These are phyloP conservation scores for Exophiala dermatitidis DNA, from an alignment of 2,329 filamentous ascomycete genomes.

Conservation along the genomic window DNA sequence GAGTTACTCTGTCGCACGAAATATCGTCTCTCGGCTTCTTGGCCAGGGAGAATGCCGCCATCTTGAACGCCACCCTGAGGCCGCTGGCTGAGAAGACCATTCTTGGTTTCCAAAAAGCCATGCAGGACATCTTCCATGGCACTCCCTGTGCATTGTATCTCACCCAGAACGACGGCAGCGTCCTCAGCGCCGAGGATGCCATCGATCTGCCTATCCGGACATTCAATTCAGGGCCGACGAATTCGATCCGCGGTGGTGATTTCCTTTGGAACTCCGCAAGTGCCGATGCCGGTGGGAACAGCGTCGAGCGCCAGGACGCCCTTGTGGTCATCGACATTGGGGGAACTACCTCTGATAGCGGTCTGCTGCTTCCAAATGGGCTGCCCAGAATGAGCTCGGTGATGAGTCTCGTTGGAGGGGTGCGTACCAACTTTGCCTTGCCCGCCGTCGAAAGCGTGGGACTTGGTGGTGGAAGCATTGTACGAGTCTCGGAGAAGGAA, in stretches of 20 bases:
- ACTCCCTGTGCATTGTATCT: conserved; percentile 44
- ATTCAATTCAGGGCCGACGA: conserved; percentile 47
- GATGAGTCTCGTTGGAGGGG: conserved; percentile 55
- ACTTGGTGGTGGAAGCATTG: conserved; percentile 48
- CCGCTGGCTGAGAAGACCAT: conserved; percentile 14
- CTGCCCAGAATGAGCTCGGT: conserved; percentile 58
- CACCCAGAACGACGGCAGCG: conserved; percentile 48
- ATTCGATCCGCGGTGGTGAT: conserved; percentile 47
- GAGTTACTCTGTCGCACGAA: conserved; percentile 39
- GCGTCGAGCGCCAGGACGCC: neutral
- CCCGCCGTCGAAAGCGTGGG: conserved; percentile 51
- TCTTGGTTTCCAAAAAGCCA: conserved; percentile 13
- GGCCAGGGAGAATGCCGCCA: conserved; percentile 58
- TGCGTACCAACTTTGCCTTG: conserved; percentile 57
- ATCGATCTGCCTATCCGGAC: conserved; percentile 45
- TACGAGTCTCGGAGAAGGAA: conserved; percentile 34
- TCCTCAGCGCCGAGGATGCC: conserved; percentile 43
- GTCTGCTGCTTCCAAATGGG: conserved; percentile 53
- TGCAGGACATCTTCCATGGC: conserved; percentile 8
- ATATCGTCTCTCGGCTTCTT: conserved; percentile 40
- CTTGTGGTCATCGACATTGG: conserved; percentile 55
- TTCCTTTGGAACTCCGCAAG: conserved; percentile 28
- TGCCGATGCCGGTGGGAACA: neutral
- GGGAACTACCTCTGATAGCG: conserved; percentile 60
- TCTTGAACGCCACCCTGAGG: conserved; percentile 51